Evolutionary conservation across 371 early-diverging fungal species (phyloP), one percentile per base, ranked within the genome.

Genomic region (Amoeboaphelidium protococcarum): DNA sequence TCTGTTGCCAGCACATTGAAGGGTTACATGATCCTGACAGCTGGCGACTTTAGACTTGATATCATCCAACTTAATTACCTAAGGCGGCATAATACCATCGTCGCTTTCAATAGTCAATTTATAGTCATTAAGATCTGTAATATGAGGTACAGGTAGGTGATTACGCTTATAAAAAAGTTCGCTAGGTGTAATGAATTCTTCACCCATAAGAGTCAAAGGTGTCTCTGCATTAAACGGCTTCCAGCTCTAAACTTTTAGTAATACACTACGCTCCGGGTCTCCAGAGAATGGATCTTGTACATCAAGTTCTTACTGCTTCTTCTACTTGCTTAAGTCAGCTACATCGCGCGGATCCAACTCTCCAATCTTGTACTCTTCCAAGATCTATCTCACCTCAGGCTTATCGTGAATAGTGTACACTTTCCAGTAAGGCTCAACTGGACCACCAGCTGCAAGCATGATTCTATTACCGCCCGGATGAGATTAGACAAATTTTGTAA

Each of bases 391-490:
- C 16, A 47, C 27, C 6, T 40, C 23, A 44, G 44, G 26, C 24
- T 26, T 23, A 4, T 26, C 10, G 16, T 44, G 44, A 26, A 44
- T 23, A 10, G 26, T 23, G 44, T 44, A 23, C 4, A 44, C 24
- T 23, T 44, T 53, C 66, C 66, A 66, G 52, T 62, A 66, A 23
- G 67, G 62, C 42, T 66, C 64, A 42, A 63, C 60, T 6, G 64
- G 54, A 26, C 54, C 47, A 23, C 67, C 67, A 2, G 67, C 67
- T 13, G 67, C 67, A 23, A 61, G 47, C 23, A 67, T 45, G 41
- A 67, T 64, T 26, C 51, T 44, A 31, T 62, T 56, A 23, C 73
- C 71, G 12, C 73, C 60, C 0, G 73, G 73, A 54, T 73, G 73
- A 19, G 59, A 44, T 40, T 58, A 56, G 27, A 71, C 56, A 47